Conservation (phyloP, 768 basidiomycete species). For the Scleroderma bovista region DNA sequence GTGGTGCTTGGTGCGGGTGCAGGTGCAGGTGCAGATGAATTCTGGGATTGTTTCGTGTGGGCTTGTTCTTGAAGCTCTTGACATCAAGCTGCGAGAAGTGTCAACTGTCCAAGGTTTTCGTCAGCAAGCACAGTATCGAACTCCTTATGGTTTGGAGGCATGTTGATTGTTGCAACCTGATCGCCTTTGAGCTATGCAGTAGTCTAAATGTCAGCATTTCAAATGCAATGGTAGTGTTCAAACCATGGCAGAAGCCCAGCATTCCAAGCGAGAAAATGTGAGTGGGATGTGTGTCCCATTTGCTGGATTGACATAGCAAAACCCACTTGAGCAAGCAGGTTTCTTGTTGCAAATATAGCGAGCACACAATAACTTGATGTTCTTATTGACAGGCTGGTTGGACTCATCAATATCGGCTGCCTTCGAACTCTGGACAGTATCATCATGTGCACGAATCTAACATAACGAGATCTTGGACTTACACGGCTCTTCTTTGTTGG, state of each 20-base stretch:
- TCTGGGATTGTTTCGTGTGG: neutral
- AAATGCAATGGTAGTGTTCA: no score
- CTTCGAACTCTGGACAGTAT: neutral
- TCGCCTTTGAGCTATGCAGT: neutral
- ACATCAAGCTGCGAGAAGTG: neutral
- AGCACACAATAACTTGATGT: neutral
- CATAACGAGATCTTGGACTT: neutral
- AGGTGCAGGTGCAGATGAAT: no score
- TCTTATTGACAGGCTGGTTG: slow-evolving; percentile 1
- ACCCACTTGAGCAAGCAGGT: neutral
- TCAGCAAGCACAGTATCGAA: neutral
- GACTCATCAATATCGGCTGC: neutral
- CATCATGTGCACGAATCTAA: neutral
- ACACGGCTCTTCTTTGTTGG: neutral
- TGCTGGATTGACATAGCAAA: neutral
- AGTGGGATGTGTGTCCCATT: slow-evolving; percentile 1
- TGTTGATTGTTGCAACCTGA: neutral
- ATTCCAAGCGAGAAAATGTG: neutral
- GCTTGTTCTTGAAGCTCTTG: neutral
- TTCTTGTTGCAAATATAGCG: neutral
- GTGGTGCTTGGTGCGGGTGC: no score
- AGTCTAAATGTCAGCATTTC: no score
- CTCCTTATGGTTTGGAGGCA: neutral
- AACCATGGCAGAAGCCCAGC: slow-evolving; percentile 3
- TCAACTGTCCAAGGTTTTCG: neutral